Conservation (phyloP, 805 yeast genomes). For the Ogataea paraovalis region DNA sequence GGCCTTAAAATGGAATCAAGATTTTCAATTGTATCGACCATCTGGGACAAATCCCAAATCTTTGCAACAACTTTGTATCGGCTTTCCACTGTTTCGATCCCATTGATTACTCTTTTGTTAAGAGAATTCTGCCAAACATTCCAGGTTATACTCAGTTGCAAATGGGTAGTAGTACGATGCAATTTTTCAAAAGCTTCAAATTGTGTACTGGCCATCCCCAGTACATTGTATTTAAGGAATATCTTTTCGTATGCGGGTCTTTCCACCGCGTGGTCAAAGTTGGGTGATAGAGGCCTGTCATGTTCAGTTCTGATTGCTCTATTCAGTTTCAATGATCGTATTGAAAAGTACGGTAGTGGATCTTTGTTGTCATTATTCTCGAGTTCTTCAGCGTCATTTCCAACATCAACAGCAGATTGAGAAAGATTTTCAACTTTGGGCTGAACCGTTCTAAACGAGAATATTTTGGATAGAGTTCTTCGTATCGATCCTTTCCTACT, state of each 20-base stretch:
- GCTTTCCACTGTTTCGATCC: conserved; percentile 4
- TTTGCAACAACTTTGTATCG: conserved; percentile 16
- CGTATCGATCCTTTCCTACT: conserved; percentile 8
- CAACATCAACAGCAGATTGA: not conserved
- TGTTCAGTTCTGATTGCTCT: conserved; percentile 7
- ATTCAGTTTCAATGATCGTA: conserved; percentile 15
- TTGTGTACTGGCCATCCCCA: conserved; percentile 17
- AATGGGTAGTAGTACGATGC: conserved; percentile 6
- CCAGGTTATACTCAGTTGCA: conserved; percentile 17
- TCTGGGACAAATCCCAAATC: conserved; percentile 18
- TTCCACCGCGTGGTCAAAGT: conserved; percentile 10
- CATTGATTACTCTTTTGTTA: not conserved
- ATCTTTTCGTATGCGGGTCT: conserved; percentile 14
- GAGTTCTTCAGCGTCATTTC: not conserved
- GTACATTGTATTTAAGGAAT: conserved; percentile 4
- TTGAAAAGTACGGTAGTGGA: conserved; percentile 17
- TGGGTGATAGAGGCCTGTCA: conserved; percentile 16
- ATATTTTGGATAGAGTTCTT: conserved; percentile 13
- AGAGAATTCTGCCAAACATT: conserved; percentile 18
- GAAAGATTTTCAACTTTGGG: not conserved
- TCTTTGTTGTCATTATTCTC: conserved; percentile 10
- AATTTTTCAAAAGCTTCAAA: conserved; percentile 16
- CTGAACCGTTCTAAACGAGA: conserved; percentile 6
- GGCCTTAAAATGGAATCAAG: not conserved
- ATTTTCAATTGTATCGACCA: conserved; percentile 4